phyloP scores from a whole-genome alignment of 2,329 filamentous ascomycete species.

The Trichoderma gracile region DNA sequence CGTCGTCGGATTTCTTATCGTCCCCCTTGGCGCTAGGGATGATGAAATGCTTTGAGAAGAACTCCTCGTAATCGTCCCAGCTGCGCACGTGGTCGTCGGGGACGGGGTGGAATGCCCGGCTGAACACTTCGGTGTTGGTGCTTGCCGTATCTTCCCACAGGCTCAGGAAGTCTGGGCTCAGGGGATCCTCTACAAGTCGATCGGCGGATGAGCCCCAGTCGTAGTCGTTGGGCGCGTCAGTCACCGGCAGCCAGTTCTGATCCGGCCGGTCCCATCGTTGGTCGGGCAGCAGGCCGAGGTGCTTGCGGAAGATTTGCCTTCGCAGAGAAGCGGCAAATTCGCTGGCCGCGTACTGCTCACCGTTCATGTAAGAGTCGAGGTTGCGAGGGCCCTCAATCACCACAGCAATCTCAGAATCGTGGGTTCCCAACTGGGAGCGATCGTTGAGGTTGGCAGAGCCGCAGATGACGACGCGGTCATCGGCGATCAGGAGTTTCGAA shows the following conservation, averaged over 20 bases:
- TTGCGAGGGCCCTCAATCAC: slow-evolving; percentile 76
- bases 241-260: slow-evolving; percentile 75
- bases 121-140: slow-evolving; percentile 79
- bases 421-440: slow-evolving; percentile 74
- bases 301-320: slow-evolving; percentile 85
- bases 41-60: slow-evolving; percentile 68
- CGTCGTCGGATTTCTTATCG: slow-evolving; percentile 37
- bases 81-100: slow-evolving; percentile 67
- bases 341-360: slow-evolving; percentile 68
- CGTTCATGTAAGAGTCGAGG: slow-evolving; percentile 72
- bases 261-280: slow-evolving; percentile 68
- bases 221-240: slow-evolving; percentile 69
- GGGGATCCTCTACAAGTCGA: slow-evolving; percentile 70
- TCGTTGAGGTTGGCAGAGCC: slow-evolving; percentile 65
- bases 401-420: slow-evolving; percentile 89
- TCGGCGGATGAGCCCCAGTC: slow-evolving; percentile 70
- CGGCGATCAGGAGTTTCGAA: slow-evolving; percentile 74
- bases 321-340: slow-evolving; percentile 79
- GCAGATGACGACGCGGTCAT: slow-evolving; percentile 79
- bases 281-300: slow-evolving; percentile 77
- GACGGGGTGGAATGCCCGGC: slow-evolving; percentile 77
- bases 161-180: slow-evolving; percentile 65
- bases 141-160: slow-evolving; percentile 74
- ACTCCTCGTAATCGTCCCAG: slow-evolving; percentile 73
- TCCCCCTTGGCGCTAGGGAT: slow-evolving; percentile 54